Evolutionary conservation across 768 basidiomycete genomes (phyloP), one percentile per base, ranked within the genome.

Genomic region (Macrolepiota fuliginosa): DNA sequence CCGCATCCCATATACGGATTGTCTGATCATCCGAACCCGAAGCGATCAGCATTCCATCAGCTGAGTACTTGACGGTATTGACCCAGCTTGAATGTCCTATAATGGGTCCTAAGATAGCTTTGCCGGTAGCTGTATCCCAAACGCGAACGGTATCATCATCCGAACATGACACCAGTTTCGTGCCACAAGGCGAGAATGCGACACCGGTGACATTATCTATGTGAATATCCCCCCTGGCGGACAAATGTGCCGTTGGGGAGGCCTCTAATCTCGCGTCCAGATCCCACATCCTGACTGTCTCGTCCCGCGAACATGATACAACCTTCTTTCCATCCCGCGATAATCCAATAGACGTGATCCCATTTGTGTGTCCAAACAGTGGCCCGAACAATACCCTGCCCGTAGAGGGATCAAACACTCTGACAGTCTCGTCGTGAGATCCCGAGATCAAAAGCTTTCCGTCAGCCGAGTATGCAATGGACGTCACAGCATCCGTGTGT

Each of bases 141-240:
- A 71, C 22, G 7, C 64, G 27, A 13, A 71, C 36, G 4, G 65
- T 70, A n/a, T 60, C 56, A 50, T 74, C 71, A 22, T 56, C 19
- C 4, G 69, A 80, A 17, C 74, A 72, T 22, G 79, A 79, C 3
- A 70, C 76, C 32, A 77, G 61, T 19, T 68, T 69, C 25, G 39
- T 39, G 4, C 65, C 68, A 45, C 70, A 65, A 2, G 65, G 63
- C 1, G 69, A 71, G 56, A 68, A 73, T 17, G 65, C 63, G 35
- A 71, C 66, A 17, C 65, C 64, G 3, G 12, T 63, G 17, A 71
- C 67, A 13, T 39, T 27, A 40, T 60, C 58, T 6, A 22, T 55
- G 51, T 71, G 70, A 12, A 61, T 66, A 50, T 58, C 25, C 25
- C 29, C 7, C 7, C 29, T 3, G 7, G 7, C 29, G 29, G 19